Evolutionary conservation across 805 yeast species (phyloP), one percentile per base, ranked within the genome.

Genomic region (Saccharomycopsis fermentans): DNA sequence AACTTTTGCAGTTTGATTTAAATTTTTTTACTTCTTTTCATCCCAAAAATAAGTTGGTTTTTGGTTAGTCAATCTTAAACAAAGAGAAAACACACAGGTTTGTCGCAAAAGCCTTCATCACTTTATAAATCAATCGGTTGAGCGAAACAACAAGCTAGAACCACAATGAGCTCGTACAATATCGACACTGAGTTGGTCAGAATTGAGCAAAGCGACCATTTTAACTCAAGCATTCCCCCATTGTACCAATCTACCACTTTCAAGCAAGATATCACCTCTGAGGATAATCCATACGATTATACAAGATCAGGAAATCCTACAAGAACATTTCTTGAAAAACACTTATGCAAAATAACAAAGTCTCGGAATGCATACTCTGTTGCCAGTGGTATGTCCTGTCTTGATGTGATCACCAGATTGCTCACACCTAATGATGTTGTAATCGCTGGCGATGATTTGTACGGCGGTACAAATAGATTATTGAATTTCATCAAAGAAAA

Each of bases 231-330:
- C 4, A 84, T 86, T 29, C 89, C 95, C 11, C 97, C 98, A 3
- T 76, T 91, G 47, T 91, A 91, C 72, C 96, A 89, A 70, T 82
- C 94, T 0, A 96, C 98, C n/a, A 91, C 98, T 5, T 91, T 91
- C 76, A 90, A 90, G 71, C 94, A 88, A 70, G 78, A 77, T 52
- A 80, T 87, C 0, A 83, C 86, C 65, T 81, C 87, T 84, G 92
- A 95, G 2, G 80, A 78, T 61, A 80, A 78, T 62, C 86, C 83
- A 65, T 89, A 84, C 68, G 92, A 86, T 69, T 88, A 88, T 72
- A 89, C 97, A 0, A 78, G 98, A 65, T 86, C 95, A 14, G 97
- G 98, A 3, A 91, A 91, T 72, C 98, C 98, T 26, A 89, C 97
- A 1, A 78, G 98, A 70, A 81, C 92, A 0, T 80, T 81, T 47